Evolutionary conservation across 2,329 filamentous ascomycete species (phyloP).

Genomic region (Aspergillus ustus): DNA sequence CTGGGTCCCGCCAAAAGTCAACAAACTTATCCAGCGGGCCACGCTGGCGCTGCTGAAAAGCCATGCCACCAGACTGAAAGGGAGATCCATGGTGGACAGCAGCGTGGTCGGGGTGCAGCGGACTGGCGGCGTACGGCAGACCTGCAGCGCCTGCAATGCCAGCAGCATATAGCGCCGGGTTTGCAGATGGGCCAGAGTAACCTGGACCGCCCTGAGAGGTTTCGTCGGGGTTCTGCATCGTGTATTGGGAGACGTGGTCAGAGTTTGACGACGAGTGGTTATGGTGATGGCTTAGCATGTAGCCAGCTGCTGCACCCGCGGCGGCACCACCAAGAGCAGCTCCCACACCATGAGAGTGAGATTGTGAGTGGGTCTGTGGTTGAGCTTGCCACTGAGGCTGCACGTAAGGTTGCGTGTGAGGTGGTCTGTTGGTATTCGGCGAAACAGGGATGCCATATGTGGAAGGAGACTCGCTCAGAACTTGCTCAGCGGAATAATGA

Average conservation of each 20-base stretch:
- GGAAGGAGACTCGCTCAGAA: slow-evolving; percentile 27
- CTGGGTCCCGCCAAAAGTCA: slow-evolving; percentile 66
- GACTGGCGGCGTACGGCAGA: slow-evolving; percentile 44
- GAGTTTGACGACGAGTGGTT: slow-evolving; percentile 37
- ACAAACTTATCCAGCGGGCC: slow-evolving; percentile 61
- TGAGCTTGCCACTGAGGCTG: slow-evolving; percentile 20
- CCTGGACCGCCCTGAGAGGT: slow-evolving; percentile 23
- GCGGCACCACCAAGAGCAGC: slow-evolving; percentile 44
- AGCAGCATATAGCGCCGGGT: slow-evolving; percentile 17
- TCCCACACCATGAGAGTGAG: slow-evolving; percentile 38
- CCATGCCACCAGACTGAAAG: slow-evolving; percentile 45
- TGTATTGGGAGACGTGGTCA: slow-evolving; percentile 36
- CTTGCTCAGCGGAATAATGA: slow-evolving; percentile 32
- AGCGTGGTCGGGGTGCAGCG: slow-evolving; percentile 35
- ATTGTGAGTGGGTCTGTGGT: slow-evolving; percentile 32
- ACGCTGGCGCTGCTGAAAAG: slow-evolving; percentile 57
- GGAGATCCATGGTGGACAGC: slow-evolving; percentile 32
- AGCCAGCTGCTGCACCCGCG: slow-evolving; percentile 48
- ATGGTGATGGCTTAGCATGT: slow-evolving; percentile 43
- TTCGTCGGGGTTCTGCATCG: slow-evolving; percentile 37
- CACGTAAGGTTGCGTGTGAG: slow-evolving; percentile 25
- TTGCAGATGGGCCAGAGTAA: slow-evolving; percentile 20
- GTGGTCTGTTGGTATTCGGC: slow-evolving; percentile 28
- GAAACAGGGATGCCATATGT: slow-evolving; percentile 26
- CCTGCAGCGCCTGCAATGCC: slow-evolving; percentile 37